A percentile compares a stretch with the other conserved stretches of the same genome.
These are phyloP conservation scores for Penicillium griseofulvum DNA, from an alignment of 2,329 filamentous ascomycete genomes.

Conservation along the genomic window DNA sequence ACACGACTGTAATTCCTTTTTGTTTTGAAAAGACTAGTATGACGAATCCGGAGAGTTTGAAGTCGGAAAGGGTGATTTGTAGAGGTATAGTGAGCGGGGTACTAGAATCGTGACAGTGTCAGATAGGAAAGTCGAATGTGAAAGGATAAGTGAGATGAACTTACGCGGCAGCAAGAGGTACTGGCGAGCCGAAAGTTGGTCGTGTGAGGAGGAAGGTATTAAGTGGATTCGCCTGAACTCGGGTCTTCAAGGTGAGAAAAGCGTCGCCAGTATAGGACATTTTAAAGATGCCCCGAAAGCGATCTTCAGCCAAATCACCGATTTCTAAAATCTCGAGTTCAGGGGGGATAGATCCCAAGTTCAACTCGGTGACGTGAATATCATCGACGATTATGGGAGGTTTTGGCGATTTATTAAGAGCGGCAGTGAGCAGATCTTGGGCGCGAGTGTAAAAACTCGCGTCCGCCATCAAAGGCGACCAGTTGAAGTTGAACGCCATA, in stretches of 20 bases:
- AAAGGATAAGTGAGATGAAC: conserved; percentile 14
- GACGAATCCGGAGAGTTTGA: conserved; percentile 93
- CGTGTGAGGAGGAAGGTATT: conserved; percentile 94
- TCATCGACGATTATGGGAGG: conserved; percentile 99
- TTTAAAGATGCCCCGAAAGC: conserved; percentile 97
- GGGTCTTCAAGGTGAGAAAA: conserved; percentile 89
- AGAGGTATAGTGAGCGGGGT: conserved; percentile 95
- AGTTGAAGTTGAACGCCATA: conserved; percentile 99
- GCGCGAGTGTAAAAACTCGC: conserved; percentile 86
- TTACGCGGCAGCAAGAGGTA: conserved; percentile 79
- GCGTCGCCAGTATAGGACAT: conserved; percentile 98
- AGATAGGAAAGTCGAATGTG: not conserved
- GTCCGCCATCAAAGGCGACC: conserved; percentile 96
- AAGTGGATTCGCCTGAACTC: conserved; percentile 95
- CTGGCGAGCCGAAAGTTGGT: conserved; percentile 86
- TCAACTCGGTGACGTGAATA: conserved; percentile 96
- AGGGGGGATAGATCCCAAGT: conserved; percentile 89
- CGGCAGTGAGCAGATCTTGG: conserved; percentile 88
- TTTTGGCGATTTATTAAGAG: conserved; percentile 95
- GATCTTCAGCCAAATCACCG: conserved; percentile 92
- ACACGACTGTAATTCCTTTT: conserved; percentile 94
- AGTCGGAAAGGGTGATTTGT: conserved; percentile 92
- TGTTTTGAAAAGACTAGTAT: conserved; percentile 97
- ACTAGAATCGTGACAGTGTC: conserved; percentile 26
- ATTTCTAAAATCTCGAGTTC: conserved; percentile 97